Evolutionary conservation across 108 stramenopile species (phyloP).

Genomic region (Cyclotella kingstonii): DNA sequence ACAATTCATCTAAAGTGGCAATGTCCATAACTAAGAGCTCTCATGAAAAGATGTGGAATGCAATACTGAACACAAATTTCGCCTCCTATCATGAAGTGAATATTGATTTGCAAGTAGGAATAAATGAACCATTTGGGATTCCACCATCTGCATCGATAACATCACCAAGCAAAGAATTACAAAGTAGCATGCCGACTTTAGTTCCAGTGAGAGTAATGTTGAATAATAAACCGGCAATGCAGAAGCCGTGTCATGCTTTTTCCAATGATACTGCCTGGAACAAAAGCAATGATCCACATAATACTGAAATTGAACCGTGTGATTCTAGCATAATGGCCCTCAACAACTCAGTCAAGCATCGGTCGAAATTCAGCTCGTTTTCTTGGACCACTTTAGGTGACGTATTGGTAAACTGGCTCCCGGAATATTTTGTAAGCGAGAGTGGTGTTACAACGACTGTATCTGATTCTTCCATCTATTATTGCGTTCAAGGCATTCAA

Average conservation of each 20-base stretch:
- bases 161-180: slow-evolving; percentile 1
- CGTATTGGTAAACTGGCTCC: slow-evolving; percentile 44
- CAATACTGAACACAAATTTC: slow-evolving; percentile 49
- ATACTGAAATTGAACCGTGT: not conserved
- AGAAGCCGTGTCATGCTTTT: slow-evolving; percentile 38
- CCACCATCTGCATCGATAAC: slow-evolving; percentile 12
- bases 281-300: not conserved
- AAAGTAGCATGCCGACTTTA: slow-evolving; percentile 17
- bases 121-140: not conserved
- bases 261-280: slow-evolving; percentile 2
- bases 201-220: slow-evolving; percentile 71
- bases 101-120: slow-evolving; percentile 33
- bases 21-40: slow-evolving; percentile 66
- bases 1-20: slow-evolving; percentile 59
- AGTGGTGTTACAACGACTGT: slow-evolving; percentile 4
- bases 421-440: slow-evolving; percentile 40
- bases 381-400: slow-evolving; percentile 51
- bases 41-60: slow-evolving; percentile 72
- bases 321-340: slow-evolving; percentile 6
- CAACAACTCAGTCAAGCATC: slow-evolving; percentile 7
- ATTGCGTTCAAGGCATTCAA: slow-evolving; percentile 64
- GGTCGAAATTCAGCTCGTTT: slow-evolving; percentile 12
- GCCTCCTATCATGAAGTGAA: slow-evolving; percentile 49
- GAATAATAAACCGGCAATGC: slow-evolving; percentile 58
- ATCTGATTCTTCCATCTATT: slow-evolving; percentile 19